phyloP scores from a whole-genome alignment of 2,329 filamentous ascomycete genomes.

The Botryotinia calthae region DNA sequence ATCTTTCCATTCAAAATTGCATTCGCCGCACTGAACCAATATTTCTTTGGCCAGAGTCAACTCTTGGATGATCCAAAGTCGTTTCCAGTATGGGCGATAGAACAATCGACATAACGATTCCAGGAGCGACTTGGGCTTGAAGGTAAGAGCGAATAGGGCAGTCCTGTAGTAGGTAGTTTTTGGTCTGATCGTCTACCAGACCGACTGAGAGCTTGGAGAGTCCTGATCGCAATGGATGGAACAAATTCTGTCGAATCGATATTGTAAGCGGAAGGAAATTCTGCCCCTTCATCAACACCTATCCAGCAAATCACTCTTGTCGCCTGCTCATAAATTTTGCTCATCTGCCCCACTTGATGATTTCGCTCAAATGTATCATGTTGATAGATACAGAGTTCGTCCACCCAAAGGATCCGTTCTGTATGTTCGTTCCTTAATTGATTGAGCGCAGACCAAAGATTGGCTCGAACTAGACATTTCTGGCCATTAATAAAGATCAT shows the following conservation, averaged over 20 bases:
- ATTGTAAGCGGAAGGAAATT: background rate
- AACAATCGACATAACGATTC: background rate
- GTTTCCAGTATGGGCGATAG: constrained; percentile 15
- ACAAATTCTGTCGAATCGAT: background rate
- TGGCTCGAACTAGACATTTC: background rate
- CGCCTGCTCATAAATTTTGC: background rate
- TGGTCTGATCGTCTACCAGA: background rate
- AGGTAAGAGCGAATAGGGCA: background rate
- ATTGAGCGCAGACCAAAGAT: background rate
- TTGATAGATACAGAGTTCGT: background rate
- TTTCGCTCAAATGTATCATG: background rate
- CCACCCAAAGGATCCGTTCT: background rate
- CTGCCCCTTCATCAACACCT: background rate
- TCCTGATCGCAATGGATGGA: background rate
- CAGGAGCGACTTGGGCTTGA: background rate
- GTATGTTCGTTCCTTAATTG: background rate
- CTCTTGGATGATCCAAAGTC: constrained; percentile 22
- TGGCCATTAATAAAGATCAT: background rate
- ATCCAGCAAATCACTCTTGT: constrained; percentile 1
- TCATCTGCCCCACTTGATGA: background rate
- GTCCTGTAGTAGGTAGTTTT: background rate
- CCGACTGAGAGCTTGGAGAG: constrained; percentile 2
- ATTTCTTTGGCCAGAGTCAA: constrained; percentile 17
- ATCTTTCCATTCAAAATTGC: background rate
- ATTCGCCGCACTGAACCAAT: constrained; percentile 12